Conservation (phyloP, 1,139 yeast species). For the Geotrichum phurueaensis region DNA sequence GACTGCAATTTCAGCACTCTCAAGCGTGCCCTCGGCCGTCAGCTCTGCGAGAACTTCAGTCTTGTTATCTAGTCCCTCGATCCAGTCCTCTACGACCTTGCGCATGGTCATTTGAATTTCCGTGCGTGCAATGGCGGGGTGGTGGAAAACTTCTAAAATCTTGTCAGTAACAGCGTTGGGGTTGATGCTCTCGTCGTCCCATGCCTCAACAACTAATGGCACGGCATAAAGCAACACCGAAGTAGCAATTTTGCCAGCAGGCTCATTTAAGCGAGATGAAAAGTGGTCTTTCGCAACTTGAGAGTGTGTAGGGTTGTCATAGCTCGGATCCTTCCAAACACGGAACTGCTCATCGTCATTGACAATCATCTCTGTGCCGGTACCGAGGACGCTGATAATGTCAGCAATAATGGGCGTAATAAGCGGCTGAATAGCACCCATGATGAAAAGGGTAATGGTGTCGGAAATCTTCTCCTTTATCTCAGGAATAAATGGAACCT, state of each 20-base stretch:
- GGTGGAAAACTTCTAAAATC: constrained; percentile 23
- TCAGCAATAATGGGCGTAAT: constrained; percentile 23
- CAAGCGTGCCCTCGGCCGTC: background rate
- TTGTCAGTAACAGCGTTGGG: constrained; percentile 15
- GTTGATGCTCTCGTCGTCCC: constrained; percentile 22
- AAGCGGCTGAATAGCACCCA: constrained; percentile 24
- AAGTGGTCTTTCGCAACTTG: constrained; percentile 28
- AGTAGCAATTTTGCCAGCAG: constrained; percentile 46
- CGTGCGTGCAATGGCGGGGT: constrained; percentile 22
- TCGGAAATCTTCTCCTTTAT: constrained; percentile 22
- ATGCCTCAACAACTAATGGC: constrained; percentile 39
- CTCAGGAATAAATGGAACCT: constrained; percentile 1
- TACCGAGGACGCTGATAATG: constrained; percentile 17
- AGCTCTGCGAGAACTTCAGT: background rate
- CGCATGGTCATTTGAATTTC: constrained; percentile 23
- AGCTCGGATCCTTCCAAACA: constrained; percentile 23
- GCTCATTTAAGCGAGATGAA: constrained; percentile 28
- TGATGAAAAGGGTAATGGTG: constrained; percentile 22
- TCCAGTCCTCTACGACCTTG: constrained; percentile 21
- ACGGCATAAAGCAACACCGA: constrained; percentile 48
- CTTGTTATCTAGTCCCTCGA: constrained; percentile 1
- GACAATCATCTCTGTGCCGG: constrained; percentile 22
- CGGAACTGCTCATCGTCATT: constrained; percentile 24
- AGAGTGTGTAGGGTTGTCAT: constrained; percentile 25
- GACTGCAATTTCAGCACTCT: background rate